Evolutionary conservation across 2,329 filamentous ascomycete genomes (phyloP), one percentile per base, ranked within the genome.

Genomic region (Nemania serpens): DNA sequence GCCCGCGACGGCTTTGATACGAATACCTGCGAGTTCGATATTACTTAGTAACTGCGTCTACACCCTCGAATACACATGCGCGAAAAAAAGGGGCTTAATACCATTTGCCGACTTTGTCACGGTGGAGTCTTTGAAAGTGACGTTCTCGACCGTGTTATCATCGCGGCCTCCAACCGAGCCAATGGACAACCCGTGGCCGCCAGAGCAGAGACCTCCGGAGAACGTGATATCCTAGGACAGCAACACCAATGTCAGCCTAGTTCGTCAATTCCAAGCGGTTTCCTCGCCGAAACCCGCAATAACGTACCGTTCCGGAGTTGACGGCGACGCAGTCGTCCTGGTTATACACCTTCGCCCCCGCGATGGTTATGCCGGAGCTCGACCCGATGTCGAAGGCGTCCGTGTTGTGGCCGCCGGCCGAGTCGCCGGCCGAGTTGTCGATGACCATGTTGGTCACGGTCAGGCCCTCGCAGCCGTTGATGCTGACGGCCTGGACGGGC

Each of bases 251-350:
- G 15, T 7, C 15, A 12, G 18, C n/a, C n/a, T n/a, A n/a, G n/a
- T n/a, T n/a, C n/a, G n/a, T n/a, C n/a, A n/a, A n/a, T 39, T 12
- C 13, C 12, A 6, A 1, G 25, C 6, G 17, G 12, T 12, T 36
- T 12, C 15, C 0, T 10, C 9, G 7, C 5, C n/a, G 10, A 15
- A 2, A n/a, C 12, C 5, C 37, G 42, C 9, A 2, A 5, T n/a
- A n/a, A 55, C 61, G 2, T 53, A 64, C 74, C 49, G 69, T 79
- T 57, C 84, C 83, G 2, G 81, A 84, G 75, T 86, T 86, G 67
- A 86, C 75, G 36, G 84, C 84, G 11, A 86, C 73, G 67, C 84
- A 87, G 68, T 86, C 84, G 62, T 87, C 84, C 73, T 86, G 84
- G 75, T 86, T 86, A 69, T 81, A 77, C 56, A 86, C 76, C 56